Percentiles rank a stretch among this genome's conserved stretches.
Conservation (phyloP, 2,329 filamentous ascomycete species). For the Chaetomiaceae sp. region DNA sequence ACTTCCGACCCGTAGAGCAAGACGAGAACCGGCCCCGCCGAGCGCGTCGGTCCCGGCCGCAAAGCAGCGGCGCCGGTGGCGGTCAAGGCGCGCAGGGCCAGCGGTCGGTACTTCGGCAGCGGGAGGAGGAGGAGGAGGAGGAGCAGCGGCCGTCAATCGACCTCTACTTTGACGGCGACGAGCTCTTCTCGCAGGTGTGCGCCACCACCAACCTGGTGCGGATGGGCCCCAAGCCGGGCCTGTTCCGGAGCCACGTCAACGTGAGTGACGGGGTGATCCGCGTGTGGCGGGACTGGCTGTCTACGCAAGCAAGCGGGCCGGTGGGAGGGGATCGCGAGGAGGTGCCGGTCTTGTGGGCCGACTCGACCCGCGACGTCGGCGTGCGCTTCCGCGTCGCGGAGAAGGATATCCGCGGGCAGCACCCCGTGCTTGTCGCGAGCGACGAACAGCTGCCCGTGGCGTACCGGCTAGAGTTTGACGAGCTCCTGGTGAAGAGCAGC, state of each 20-base stretch:
- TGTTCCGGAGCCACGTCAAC: conserved; percentile 61
- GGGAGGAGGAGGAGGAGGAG: conserved; percentile 19
- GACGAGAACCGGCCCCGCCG: conserved; percentile 42
- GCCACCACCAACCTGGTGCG: conserved; percentile 65
- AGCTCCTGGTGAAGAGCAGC: conserved; percentile 62
- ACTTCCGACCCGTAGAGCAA: conserved; percentile 61
- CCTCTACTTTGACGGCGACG: conserved; percentile 62
- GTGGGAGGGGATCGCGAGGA: conserved; percentile 26
- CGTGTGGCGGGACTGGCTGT: conserved; percentile 70
- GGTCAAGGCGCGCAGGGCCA: background rate
- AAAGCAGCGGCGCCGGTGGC: conserved; percentile 4
- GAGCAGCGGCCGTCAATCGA: conserved; percentile 52
- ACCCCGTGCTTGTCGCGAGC: conserved; percentile 51
- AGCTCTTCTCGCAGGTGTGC: conserved; percentile 72
- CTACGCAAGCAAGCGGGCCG: no score
- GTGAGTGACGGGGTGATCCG: conserved; percentile 65
- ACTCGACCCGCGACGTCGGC: conserved; percentile 58
- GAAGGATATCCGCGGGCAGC: conserved; percentile 33
- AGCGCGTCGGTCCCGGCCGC: conserved; percentile 34
- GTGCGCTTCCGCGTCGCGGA: conserved; percentile 62
- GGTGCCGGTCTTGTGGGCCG: conserved; percentile 62
- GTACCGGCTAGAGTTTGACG: conserved; percentile 68
- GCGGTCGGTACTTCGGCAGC: background rate
- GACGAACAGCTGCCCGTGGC: conserved; percentile 64
- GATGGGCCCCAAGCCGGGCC: conserved; percentile 53